Percentiles rank a stretch among this genome's conserved stretches.
These are phyloP conservation scores for Glarea lozoyensis DNA, from an alignment of 495 filamentous ascomycete genomes.

Conservation along the genomic window DNA sequence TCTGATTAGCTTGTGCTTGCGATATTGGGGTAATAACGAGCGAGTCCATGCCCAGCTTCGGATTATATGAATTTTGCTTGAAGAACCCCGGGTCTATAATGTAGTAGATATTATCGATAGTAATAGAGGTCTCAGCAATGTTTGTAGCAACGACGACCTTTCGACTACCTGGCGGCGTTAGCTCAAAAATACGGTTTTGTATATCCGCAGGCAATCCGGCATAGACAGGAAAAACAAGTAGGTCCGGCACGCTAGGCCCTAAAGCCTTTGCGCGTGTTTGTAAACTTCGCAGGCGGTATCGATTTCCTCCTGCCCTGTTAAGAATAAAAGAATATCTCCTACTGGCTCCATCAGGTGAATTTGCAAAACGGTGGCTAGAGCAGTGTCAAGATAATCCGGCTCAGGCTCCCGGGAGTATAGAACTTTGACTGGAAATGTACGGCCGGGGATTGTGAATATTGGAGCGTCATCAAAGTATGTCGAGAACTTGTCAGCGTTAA, in stretches of 20 bases:
- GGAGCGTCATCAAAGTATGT: conserved; percentile 90
- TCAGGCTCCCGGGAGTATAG: conserved; percentile 90
- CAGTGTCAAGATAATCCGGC: conserved; percentile 87
- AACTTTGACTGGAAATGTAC: conserved; percentile 83
- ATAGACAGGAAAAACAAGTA: conserved; percentile 83
- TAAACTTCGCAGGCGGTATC: too few relatives aligned
- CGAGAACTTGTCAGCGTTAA: conserved; percentile 91
- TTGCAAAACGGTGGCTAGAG: conserved; percentile 90
- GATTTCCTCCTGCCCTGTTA: conserved; percentile 90
- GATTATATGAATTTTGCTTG: conserved; percentile 93
- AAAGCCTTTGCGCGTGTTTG: conserved; percentile 74
- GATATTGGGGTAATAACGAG: conserved; percentile 88
- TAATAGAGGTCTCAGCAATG: conserved; percentile 83
- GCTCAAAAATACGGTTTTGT: conserved; percentile 84
- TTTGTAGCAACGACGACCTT: conserved; percentile 88
- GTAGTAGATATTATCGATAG: conserved; percentile 86
- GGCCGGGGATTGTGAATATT: conserved; percentile 93
- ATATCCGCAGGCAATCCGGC: conserved; percentile 81
- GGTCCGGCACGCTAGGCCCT: conserved; percentile 73
- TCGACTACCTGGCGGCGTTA: conserved; percentile 67
- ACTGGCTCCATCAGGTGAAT: conserved; percentile 83
- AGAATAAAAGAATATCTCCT: conserved; percentile 86
- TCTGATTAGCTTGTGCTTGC: conserved; percentile 88
- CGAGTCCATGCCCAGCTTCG: conserved; percentile 84
- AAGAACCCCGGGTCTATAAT: conserved; percentile 90